phyloP scores from a whole-genome alignment of 345 rosid genomes.

The Conringia planisiliqua region DNA sequence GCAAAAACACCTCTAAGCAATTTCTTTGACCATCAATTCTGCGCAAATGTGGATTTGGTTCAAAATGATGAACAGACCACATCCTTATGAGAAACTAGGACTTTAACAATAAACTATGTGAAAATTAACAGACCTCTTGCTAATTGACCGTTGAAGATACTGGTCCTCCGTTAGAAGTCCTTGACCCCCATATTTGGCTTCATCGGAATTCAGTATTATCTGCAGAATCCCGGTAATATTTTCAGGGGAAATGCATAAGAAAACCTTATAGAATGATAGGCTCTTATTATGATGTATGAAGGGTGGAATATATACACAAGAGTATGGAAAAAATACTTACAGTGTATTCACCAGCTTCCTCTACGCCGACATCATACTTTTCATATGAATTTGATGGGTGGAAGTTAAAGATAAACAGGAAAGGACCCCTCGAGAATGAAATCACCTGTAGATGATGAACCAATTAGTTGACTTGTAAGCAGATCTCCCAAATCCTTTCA shows the following conservation, averaged over 20 bases:
- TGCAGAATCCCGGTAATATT: slow-evolving; percentile 27
- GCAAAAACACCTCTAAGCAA: slow-evolving; percentile 76
- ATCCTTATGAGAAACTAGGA: background rate
- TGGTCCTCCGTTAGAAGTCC: slow-evolving; percentile 54
- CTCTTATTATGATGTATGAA: background rate
- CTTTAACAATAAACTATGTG: background rate
- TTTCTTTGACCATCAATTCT: slow-evolving; percentile 75
- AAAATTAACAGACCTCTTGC: slow-evolving; percentile 49
- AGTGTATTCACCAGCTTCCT: slow-evolving; percentile 96
- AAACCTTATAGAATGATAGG: background rate
- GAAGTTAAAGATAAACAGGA: slow-evolving; percentile 84
- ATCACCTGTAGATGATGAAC: slow-evolving; percentile 57
- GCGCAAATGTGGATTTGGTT: slow-evolving; percentile 23
- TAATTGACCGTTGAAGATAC: slow-evolving; percentile 64
- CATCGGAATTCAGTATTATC: slow-evolving; percentile 80
- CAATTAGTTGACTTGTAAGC: slow-evolving; percentile 4
- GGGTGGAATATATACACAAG: background rate
- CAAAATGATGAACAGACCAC: background rate
- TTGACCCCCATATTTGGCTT: slow-evolving; percentile 72
- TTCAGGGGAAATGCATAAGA: background rate
- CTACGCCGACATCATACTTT: slow-evolving; percentile 64
- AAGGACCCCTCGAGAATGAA: slow-evolving; percentile 78
- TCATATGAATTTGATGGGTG: slow-evolving; percentile 70
- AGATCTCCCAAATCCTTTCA: background rate
- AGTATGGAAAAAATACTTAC: slow-evolving; percentile 37